Conservation (phyloP, 139 green algal genomes). For the Chlamydomonas sp. region DNA sequence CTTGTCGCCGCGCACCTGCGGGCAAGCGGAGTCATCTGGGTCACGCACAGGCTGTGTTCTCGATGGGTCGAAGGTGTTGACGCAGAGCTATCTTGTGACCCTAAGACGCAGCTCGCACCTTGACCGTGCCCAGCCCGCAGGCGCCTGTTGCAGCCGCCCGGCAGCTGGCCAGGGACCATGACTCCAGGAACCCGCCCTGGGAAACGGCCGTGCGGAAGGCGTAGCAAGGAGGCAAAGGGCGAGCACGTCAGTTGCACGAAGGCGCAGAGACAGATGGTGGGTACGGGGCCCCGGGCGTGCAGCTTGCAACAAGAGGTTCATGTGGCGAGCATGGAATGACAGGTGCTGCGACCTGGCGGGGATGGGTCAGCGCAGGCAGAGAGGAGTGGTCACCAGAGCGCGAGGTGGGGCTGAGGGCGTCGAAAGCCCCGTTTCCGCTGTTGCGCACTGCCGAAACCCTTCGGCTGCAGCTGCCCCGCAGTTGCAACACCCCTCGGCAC, state of each 20-base stretch:
- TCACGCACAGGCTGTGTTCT: neutral
- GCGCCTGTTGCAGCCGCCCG: neutral
- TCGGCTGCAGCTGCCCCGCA: too few relatives aligned
- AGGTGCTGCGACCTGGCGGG: too few relatives aligned
- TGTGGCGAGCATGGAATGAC: too few relatives aligned
- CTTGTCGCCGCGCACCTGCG: constrained; percentile 18
- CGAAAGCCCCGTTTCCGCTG: too few relatives aligned
- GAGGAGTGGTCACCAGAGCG: too few relatives aligned
- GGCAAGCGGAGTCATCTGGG: neutral
- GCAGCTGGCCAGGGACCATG: constrained; percentile 1
- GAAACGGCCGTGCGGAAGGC: neutral
- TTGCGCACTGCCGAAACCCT: too few relatives aligned
- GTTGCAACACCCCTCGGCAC: neutral
- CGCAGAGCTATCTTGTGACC: too few relatives aligned
- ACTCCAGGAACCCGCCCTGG: constrained; percentile 35
- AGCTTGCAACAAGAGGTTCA: too few relatives aligned
- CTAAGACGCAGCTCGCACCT: neutral
- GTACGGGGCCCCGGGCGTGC: too few relatives aligned
- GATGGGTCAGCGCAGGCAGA: too few relatives aligned
- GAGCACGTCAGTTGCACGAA: neutral
- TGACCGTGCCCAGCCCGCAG: constrained; percentile 17
- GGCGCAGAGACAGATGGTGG: neutral
- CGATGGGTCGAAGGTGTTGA: neutral
- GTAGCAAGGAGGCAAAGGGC: neutral
- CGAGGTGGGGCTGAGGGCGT: too few relatives aligned